Evolutionary conservation across 257 asterid species (phyloP).

Genomic region (Solanum microdontum): DNA sequence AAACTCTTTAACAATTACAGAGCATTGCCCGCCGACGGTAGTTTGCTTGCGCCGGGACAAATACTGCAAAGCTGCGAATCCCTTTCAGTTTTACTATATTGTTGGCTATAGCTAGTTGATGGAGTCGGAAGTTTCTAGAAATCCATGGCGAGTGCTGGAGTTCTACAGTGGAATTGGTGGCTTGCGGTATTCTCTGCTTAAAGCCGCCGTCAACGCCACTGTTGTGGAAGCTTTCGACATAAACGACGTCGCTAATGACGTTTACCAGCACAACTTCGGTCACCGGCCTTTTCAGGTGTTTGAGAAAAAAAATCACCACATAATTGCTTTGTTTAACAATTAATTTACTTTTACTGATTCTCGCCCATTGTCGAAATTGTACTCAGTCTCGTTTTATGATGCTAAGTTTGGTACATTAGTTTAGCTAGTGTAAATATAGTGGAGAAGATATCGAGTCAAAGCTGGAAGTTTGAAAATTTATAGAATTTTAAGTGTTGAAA

Average conservation of each 20-base stretch:
- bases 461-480: background rate
- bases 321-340: background rate
- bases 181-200: slow-evolving; percentile 68
- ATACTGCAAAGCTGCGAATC: no score
- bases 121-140: slow-evolving; percentile 35
- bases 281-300: slow-evolving; percentile 86
- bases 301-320: background rate
- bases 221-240: slow-evolving; percentile 92
- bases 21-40: no score
- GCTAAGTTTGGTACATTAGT: background rate
- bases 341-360: background rate
- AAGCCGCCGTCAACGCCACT: slow-evolving; percentile 58
- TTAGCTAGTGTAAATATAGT: background rate
- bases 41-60: no score
- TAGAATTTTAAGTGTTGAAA: background rate
- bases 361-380: background rate
- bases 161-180: slow-evolving; percentile 99
- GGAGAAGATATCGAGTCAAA: background rate
- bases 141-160: slow-evolving; percentile 81
- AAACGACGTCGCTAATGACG: slow-evolving; percentile 83
- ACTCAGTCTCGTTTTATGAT: background rate
- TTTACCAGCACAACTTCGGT: slow-evolving; percentile 79
- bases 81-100: no score
- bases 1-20: no score
- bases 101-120: background rate